Evolutionary conservation across 202 grass and related monocot genomes (phyloP), one percentile per base, ranked within the genome.

Genomic region (Setaria italica): DNA sequence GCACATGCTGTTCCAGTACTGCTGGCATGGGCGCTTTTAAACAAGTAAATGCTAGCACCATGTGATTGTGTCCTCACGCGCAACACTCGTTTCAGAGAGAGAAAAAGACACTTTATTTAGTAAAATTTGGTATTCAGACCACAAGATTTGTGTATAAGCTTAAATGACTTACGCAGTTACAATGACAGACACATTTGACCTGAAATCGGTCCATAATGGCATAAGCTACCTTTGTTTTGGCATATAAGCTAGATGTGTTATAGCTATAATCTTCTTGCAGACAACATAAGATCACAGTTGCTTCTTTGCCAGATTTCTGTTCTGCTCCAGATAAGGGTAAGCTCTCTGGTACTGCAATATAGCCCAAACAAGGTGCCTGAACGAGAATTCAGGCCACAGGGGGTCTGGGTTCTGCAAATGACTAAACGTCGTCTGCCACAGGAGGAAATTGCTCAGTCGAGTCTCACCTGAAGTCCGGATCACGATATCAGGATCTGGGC

Each of bases 391-490:
- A 8, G 90, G 92, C 92, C 95, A 94, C 30, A 93, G 78, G 42
- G 76, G 65, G 1, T 70, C 62, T 8, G 90, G 90, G 50, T 85
- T 93, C 78, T 94, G 92, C 75, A 94, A 53, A 80, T 94, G 95
- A 30, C 84, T 91, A 39, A 89, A 92, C 3, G 87, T 86, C 0
- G 87, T 86, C 88, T 97, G 95, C 92, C 92, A 94, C 1, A 97
- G 76, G 57, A 97, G 90, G 56, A 97, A 97, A 75, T 97, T 97
- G 77, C 92, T 97, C 67, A 97, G 63, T 4, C 90, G 87, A 55
- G 82, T 88, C 80, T 97, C 92, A 0, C 92, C 92, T n/a, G 92
- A 94, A 47, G 95, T 94, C n/a, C 95, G 87, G 67, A 97, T 87
- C 53, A 94, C 84, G 17, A 97, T 91, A 63, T 91, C 90, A n/a